phyloP scores from a whole-genome alignment of 495 filamentous ascomycete genomes.

The Ascobolus immersus region DNA sequence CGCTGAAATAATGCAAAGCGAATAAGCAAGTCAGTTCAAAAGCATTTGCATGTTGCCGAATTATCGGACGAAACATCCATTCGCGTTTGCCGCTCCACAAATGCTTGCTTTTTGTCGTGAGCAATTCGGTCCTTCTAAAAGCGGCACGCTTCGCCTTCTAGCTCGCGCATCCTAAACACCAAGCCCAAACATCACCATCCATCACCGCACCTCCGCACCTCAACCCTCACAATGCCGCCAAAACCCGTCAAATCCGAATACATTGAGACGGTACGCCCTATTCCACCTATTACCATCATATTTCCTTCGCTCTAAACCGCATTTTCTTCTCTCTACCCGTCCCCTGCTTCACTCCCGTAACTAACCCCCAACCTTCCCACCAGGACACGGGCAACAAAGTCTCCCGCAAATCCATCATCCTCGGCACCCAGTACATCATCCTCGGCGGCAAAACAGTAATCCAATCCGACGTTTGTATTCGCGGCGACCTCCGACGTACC shows the following conservation, averaged over 20 bases:
- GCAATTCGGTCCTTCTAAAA: too few species aligned
- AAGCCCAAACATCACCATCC: too few species aligned
- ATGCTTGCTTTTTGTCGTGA: too few species aligned
- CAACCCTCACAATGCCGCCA: slow-evolving; percentile 34
- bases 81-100: too few species aligned
- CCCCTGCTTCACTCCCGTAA: neutral
- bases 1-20: too few species aligned
- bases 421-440: slow-evolving; percentile 91
- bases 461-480: slow-evolving; percentile 69
- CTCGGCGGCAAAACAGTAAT: slow-evolving; percentile 84
- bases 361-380: neutral
- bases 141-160: too few species aligned
- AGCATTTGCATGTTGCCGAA: too few species aligned
- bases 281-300: neutral
- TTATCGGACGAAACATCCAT: too few species aligned
- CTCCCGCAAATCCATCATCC: slow-evolving; percentile 63
- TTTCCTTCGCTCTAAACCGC: neutral
- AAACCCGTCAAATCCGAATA: slow-evolving; percentile 69
- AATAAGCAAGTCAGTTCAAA: too few species aligned
- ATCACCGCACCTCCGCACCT: too few species aligned
- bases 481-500: slow-evolving; percentile 59
- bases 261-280: slow-evolving; percentile 58
- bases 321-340: slow-evolving; percentile 3
- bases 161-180: too few species aligned
- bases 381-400: slow-evolving; percentile 98